Evolutionary conservation across 2,329 filamentous ascomycete genomes (phyloP), one percentile per base, ranked within the genome.

Genomic region (Colletotrichum sp.): DNA sequence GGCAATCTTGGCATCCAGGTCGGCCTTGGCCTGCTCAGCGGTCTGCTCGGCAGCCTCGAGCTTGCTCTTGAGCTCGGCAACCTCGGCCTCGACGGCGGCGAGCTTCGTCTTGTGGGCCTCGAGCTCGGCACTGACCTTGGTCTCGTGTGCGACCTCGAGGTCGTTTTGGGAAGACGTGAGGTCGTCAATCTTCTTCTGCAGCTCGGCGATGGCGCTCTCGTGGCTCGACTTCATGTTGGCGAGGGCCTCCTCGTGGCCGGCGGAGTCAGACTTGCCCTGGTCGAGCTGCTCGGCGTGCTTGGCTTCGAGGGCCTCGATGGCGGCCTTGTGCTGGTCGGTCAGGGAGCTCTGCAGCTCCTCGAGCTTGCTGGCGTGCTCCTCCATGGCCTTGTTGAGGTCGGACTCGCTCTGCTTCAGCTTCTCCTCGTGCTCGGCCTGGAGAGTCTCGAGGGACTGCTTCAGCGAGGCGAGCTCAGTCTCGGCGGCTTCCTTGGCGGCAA

Each of bases 141-240:
- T 83, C 66, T 86, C 84, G 78, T 86, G 87, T 14, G 86, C 85
- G 28, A 84, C 82, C 79, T 89, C 86, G 8, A 90, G 79, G 6
- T 83, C 82, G n/a, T 82, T 81, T 66, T 88, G 88, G 3, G 88
- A 87, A 3, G 87, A 84, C 2, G 85, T 85, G 68, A 92, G 81
- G 55, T 89, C 87, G 24, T 90, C 87, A 36, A 93, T 85, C 82
- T 90, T 89, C 79, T 85, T 87, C 81, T 92, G 88, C 61, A 93
- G 82, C 24, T 88, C 87, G 28, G 84, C 85, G 34, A 87, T 79
- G 5, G 84, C 82, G 13, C 84, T 79, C 70, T 91, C 89, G 76
- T 92, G 89, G 63, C 83, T 83, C 5, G 85, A 78, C 79, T 88
- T 89, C 62, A 92, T 83, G 12, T 90, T 89, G 12, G 85, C 82